phyloP scores from a whole-genome alignment of 495 filamentous ascomycete genomes.

The Aspergillus olivimuriae region DNA sequence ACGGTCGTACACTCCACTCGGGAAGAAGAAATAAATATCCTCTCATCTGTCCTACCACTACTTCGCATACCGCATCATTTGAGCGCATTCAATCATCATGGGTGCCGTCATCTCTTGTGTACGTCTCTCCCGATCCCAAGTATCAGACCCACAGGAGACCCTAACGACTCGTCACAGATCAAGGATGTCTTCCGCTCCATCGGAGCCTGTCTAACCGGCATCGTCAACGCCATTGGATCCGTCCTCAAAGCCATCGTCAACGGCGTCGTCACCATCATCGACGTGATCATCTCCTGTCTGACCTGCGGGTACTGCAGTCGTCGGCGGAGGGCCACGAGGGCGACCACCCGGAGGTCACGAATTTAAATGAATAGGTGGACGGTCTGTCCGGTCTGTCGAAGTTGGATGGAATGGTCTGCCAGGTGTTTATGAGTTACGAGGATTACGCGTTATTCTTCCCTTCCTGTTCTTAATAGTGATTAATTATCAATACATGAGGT shows the following conservation, averaged over 20 bases:
- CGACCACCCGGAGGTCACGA: constrained; percentile 18
- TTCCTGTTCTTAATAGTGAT: no score
- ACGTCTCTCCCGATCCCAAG: constrained; percentile 38
- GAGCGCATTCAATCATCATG: no score
- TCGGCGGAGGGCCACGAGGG: constrained; percentile 20
- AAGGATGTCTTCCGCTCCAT: constrained; percentile 72
- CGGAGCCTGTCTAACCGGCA: constrained; percentile 73
- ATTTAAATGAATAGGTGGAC: constrained; percentile 8
- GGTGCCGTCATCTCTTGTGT: constrained; percentile 95
- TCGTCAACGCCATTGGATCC: constrained; percentile 74
- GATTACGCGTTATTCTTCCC: constrained; percentile 1
- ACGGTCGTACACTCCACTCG: no score
- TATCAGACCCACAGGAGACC: background rate
- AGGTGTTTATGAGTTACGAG: constrained; percentile 8
- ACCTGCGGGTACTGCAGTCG: constrained; percentile 64
- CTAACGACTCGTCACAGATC: constrained; percentile 52
- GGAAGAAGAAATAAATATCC: constrained; percentile 10
- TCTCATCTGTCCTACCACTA: background rate
- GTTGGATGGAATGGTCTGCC: no score
- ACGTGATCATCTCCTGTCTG: constrained; percentile 78
- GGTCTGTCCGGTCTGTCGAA: background rate
- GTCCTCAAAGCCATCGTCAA: constrained; percentile 74
- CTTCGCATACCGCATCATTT: no score
- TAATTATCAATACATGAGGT: no score
- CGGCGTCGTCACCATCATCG: constrained; percentile 71